Evolutionary conservation across 805 yeast species (phyloP).

Genomic region (Schwanniomyces pseudopolymorphus): DNA sequence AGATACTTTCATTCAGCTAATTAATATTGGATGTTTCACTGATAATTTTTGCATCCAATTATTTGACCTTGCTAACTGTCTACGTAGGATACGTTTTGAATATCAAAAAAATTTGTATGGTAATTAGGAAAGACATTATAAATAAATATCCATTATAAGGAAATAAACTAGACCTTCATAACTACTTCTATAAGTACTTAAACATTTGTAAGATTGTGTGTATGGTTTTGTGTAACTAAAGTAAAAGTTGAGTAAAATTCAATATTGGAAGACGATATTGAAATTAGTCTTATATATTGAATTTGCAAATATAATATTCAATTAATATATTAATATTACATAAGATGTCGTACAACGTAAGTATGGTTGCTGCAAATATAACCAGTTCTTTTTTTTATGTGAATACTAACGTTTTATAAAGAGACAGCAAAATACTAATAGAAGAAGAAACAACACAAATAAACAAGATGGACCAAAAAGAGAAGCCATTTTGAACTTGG

Average conservation of each 20-base stretch:
- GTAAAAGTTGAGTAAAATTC: not conserved
- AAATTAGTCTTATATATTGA: not conserved
- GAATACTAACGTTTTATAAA: constrained; percentile 16
- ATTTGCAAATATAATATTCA: not conserved
- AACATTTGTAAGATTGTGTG: no score
- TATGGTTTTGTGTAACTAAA: constrained; percentile 3
- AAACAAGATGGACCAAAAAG: constrained; percentile 75
- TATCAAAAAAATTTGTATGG: no score
- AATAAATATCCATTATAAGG: no score
- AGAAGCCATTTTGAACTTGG: constrained; percentile 83
- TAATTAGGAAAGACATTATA: no score
- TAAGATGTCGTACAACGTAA: constrained; percentile 8
- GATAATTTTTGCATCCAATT: not conserved
- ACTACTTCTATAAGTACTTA: no score
- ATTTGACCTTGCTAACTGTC: no score
- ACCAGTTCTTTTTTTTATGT: not conserved
- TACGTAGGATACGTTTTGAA: no score
- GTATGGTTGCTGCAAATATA: not conserved
- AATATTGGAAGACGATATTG: not conserved
- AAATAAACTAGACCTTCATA: no score
- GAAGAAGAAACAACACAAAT: constrained; percentile 11
- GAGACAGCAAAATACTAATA: constrained; percentile 16
- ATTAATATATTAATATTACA: not conserved
- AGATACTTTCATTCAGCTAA: no score
- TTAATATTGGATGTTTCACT: no score